Conservation (phyloP, 2,329 filamentous ascomycete species). For the Ophiostoma sp. region DNA sequence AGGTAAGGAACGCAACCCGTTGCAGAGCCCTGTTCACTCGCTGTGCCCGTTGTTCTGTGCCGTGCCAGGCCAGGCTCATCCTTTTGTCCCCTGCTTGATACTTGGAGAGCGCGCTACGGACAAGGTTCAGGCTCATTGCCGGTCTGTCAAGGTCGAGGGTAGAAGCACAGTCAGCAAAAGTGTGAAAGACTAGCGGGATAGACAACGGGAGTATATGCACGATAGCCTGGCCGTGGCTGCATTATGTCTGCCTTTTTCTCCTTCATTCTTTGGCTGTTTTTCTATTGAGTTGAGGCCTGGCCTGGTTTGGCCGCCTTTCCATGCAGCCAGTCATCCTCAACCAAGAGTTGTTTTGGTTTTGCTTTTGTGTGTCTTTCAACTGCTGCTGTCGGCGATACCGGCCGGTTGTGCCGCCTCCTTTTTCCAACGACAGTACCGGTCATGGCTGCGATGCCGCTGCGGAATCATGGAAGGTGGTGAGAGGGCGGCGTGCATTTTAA, state of each 20-base stretch:
- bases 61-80: constrained; percentile 28
- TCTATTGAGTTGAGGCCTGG: neutral
- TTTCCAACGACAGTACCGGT: neutral
- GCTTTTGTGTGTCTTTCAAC: neutral
- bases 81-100: neutral
- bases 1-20: neutral
- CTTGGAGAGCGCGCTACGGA: neutral
- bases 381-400: constrained; percentile 7
- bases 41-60: constrained; percentile 28
- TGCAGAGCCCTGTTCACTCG: neutral
- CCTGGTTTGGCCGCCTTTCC: neutral
- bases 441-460: neutral
- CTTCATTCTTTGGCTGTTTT: neutral
- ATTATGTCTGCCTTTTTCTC: neutral
- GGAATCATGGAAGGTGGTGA: neutral
- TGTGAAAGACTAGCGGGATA: neutral
- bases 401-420: neutral
- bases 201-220: neutral
- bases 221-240: neutral
- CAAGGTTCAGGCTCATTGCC: neutral
- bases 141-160: neutral
- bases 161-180: neutral
- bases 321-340: neutral
- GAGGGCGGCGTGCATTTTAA: no score
- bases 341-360: neutral